Evolutionary conservation across 176 grass and related monocot species (phyloP), one percentile per base, ranked within the genome.

Genomic region (Hordeum marinum): DNA sequence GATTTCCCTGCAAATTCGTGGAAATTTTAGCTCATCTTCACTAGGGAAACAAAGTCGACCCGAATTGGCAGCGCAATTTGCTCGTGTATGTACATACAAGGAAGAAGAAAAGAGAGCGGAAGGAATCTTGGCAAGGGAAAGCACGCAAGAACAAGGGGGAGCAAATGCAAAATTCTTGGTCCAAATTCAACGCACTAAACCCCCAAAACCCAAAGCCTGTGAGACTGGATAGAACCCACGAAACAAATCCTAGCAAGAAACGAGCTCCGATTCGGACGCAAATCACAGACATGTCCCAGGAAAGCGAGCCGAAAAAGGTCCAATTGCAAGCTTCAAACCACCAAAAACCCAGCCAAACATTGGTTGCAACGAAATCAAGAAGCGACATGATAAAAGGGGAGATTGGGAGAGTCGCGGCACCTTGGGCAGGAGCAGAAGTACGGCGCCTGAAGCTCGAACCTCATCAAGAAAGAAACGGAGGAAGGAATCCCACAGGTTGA

Each of bases 61-160:
- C 27, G 26, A 89, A 81, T 67, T 65, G 9, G 24, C 43, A 9
- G 21, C 9, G 27, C 6, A 8, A 77, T 77, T 67, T 1, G 21
- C 17, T 67, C 18, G 52, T 52, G 48, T 20, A n/a, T n/a, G n/a
- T 3, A 32, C 31, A 32, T 32, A 2, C 0, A 45, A 20, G 6
- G 4, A 67, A 13, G 12, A 75, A 26, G 62, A 66, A 68, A 64
- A 14, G 4, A 79, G 45, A 84, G 3, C 24, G 50, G 59, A 35
- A 68, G 68, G 85, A 91, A 91, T 91, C 62, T 87, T 80, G 23
- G 69, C 37, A 87, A 76, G 79, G 78, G 82, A 92, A 86, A 84
- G 86, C 78, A 72, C 27, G 70, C 41, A 78, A 78, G 55, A 85
- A 78, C 64, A 85, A 61, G 4, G 5, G 5, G 29, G 81, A 77